Conservation (phyloP, 352 stramenopile genomes). For the Phytophthora cajani region DNA sequence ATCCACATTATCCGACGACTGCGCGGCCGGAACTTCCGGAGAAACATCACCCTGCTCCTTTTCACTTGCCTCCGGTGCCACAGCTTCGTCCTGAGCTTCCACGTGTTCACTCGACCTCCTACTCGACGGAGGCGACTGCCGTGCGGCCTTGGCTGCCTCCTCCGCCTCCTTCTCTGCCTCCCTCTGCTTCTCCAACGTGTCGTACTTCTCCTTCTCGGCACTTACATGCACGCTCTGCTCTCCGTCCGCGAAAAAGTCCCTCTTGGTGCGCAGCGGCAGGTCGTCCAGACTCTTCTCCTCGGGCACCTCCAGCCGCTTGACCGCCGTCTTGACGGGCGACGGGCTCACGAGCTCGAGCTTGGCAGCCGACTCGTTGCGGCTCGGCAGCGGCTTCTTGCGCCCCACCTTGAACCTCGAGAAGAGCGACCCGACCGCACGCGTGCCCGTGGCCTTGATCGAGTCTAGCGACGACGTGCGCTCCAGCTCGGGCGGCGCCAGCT, state of each 20-base stretch:
- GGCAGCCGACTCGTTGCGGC: constrained; percentile 32
- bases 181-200: constrained; percentile 28
- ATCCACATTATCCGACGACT: constrained; percentile 11
- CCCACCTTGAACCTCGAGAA: constrained; percentile 49
- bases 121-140: constrained; percentile 18
- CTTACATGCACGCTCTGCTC: constrained; percentile 52
- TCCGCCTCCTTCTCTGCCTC: constrained; percentile 23
- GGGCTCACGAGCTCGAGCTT: constrained; percentile 28
- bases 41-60: not conserved
- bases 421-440: constrained; percentile 35
- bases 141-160: not conserved
- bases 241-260: constrained; percentile 21
- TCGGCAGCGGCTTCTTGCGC: constrained; percentile 40
- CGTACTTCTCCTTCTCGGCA: constrained; percentile 42
- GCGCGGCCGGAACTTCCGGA: not conserved
- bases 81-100: constrained; percentile 4
- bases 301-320: constrained; percentile 36
- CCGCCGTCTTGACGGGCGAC: constrained; percentile 32
- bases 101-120: constrained; percentile 16
- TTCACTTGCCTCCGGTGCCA: not conserved
- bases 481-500: constrained; percentile 13
- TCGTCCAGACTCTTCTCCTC: constrained; percentile 37
- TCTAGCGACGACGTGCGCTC: constrained; percentile 31
- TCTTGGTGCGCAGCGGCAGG: constrained; percentile 25
- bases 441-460: constrained; percentile 34